Evolutionary conservation across 805 yeast genomes (phyloP), one percentile per base, ranked within the genome.

Genomic region (Spathaspora hagerdaliae): DNA sequence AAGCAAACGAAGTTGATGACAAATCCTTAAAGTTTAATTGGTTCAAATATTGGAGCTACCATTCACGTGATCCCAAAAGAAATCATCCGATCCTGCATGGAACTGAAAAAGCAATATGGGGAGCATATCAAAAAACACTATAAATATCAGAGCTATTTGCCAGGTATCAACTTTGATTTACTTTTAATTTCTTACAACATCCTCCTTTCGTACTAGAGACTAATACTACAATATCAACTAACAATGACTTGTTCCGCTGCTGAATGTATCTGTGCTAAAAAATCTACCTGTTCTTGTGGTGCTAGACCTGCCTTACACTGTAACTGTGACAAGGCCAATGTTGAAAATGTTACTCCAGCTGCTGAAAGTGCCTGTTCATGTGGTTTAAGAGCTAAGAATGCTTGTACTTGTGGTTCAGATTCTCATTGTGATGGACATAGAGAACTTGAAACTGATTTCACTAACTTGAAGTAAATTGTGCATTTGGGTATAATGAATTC

Each of bases 201-300:
- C 15, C 2, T 29, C 32, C 5, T 29, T 29, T 11, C 12, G 3
- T 29, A 29, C 32, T 11, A 29, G 5, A 13, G 6, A 36, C 26
- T 14, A 14, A 14, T 36, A 36, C 39, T 29, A 41, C 31, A 42
- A 24, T 29, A 29, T 12, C 26, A 41, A 41, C 9, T 15, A 12
- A 57, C 31, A 50, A 63, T 61, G 67, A 52, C 58, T 49, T 61
- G 67, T 50, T 60, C 75, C 47, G 66, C 75, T 56, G 54, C 71
- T 51, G 63, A 65, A 50, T 80, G 85, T 62, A 73, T 77, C 56
- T 80, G 85, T 58, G 83, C 85, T 53, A 60, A 74, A 50, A 78
- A 77, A 52, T 82, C 85, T 52, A 78, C 79, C 52, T 80, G 85
- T 66, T 79, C 85, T 24, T 80, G 85, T 63, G 83, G 82, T 14